Evolutionary conservation across 2,329 filamentous ascomycete genomes (phyloP).

Genomic region (Diplodia scrobiculata): DNA sequence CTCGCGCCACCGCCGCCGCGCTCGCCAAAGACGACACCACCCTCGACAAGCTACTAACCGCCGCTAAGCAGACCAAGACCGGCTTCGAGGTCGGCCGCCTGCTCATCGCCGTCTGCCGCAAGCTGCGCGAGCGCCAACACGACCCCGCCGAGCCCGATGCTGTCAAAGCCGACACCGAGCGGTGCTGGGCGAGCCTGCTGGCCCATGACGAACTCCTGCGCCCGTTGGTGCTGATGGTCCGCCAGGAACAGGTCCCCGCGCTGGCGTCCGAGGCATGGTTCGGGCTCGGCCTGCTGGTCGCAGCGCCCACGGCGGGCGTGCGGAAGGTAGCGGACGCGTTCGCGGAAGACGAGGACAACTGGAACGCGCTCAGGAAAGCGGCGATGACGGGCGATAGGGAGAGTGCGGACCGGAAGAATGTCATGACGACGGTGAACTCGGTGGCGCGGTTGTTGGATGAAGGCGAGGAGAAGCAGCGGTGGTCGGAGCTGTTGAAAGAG

Average conservation of each 20-base stretch:
- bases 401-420: slow-evolving; percentile 8
- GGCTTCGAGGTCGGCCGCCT: slow-evolving; percentile 28
- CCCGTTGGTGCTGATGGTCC: slow-evolving; percentile 27
- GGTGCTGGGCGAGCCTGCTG: slow-evolving; percentile 13
- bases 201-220: slow-evolving; percentile 1
- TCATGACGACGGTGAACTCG: slow-evolving; percentile 1
- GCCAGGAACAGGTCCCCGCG: slow-evolving; percentile 24
- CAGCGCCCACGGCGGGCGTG: slow-evolving; percentile 12
- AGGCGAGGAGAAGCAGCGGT: slow-evolving; percentile 1
- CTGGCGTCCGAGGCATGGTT: slow-evolving; percentile 26
- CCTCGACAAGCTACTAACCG: slow-evolving; percentile 4
- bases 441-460: slow-evolving; percentile 4
- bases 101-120: slow-evolving; percentile 21
- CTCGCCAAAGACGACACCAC: not conserved
- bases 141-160: not conserved
- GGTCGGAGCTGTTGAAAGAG: slow-evolving; percentile 7
- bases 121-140: slow-evolving; percentile 9
- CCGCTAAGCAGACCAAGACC: slow-evolving; percentile 22
- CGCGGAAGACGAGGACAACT: slow-evolving; percentile 14
- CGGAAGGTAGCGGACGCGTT: slow-evolving; percentile 13
- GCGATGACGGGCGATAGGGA: not conserved
- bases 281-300: slow-evolving; percentile 25
- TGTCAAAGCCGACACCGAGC: not conserved
- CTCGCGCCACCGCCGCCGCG: not conserved
- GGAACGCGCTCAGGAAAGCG: not conserved